These are phyloP conservation scores for Penicillium brevicompactum DNA, from an alignment of 2,329 filamentous ascomycete genomes.

Conservation along the genomic window DNA sequence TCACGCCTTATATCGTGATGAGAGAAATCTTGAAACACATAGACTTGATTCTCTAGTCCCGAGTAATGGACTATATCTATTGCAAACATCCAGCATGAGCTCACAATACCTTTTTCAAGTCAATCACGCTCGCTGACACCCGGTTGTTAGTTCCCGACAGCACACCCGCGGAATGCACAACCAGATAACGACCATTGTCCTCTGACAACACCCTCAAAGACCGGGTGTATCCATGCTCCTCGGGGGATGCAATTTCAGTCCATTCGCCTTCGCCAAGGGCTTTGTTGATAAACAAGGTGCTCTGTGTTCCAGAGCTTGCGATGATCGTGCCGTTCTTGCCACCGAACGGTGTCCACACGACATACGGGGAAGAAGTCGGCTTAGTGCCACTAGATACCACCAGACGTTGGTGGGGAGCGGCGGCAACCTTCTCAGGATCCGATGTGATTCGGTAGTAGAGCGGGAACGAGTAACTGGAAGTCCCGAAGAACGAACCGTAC, in stretches of 20 bases:
- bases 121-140: constrained; percentile 22
- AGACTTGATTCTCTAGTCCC: too few relatives aligned
- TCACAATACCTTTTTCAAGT: constrained; percentile 14
- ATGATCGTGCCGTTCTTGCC: constrained; percentile 53
- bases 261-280: constrained; percentile 49
- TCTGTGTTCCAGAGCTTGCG: constrained; percentile 44
- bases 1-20: background rate
- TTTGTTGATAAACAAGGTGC: constrained; percentile 52
- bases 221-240: constrained; percentile 49
- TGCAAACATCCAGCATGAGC: too few relatives aligned
- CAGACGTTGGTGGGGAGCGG: constrained; percentile 44
- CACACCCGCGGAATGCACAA: constrained; percentile 22
- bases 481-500: constrained; percentile 49
- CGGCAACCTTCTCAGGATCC: constrained; percentile 51
- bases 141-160: constrained; percentile 22
- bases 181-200: constrained; percentile 21
- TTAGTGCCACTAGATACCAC: constrained; percentile 47
- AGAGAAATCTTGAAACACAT: background rate
- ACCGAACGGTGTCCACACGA: constrained; percentile 55
- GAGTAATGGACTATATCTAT: too few relatives aligned
- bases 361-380: constrained; percentile 53
- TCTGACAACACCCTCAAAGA: constrained; percentile 49
- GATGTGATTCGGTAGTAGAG: constrained; percentile 55
- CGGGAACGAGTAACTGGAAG: constrained; percentile 46
- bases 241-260: constrained; percentile 47